Evolutionary conservation across 2,329 filamentous ascomycete species (phyloP).

Genomic region (Monosporascus sp.): DNA sequence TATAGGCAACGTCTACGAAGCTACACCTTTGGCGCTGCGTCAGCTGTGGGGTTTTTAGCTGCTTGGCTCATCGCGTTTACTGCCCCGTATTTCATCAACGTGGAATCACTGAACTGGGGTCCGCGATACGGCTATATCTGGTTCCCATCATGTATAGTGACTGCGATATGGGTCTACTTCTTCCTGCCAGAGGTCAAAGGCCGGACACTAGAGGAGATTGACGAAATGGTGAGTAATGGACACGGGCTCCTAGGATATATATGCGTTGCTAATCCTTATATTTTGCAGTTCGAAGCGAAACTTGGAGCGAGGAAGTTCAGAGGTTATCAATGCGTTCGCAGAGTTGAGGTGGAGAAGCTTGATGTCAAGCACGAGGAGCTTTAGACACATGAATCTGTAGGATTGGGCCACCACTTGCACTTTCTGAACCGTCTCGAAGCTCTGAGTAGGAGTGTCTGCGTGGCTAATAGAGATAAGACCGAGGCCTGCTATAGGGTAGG

Average conservation of each 20-base stretch:
- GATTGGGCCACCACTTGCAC: neutral
- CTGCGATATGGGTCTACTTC: constrained; percentile 31
- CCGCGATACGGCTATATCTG: constrained; percentile 49
- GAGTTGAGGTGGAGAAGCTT: constrained; percentile 9
- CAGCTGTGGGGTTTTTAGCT: constrained; percentile 42
- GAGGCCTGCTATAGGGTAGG: too few species aligned
- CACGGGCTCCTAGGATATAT: neutral
- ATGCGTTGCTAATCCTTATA: neutral
- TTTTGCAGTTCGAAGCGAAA: constrained; percentile 15
- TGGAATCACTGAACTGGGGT: constrained; percentile 43
- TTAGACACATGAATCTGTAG: neutral
- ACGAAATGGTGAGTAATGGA: constrained; percentile 34
- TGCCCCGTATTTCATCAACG: constrained; percentile 51
- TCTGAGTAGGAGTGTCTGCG: neutral
- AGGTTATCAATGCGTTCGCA: constrained; percentile 13
- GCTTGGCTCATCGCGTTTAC: constrained; percentile 49
- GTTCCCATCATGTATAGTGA: constrained; percentile 28
- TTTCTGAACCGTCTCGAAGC: neutral
- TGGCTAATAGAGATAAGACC: too few species aligned
- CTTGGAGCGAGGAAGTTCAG: constrained; percentile 17
- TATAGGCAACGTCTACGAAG: constrained; percentile 40
- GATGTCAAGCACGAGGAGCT: constrained; percentile 7
- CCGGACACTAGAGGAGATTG: constrained; percentile 42
- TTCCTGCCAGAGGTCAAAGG: constrained; percentile 43
- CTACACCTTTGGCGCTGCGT: constrained; percentile 46